Base-by-base conservation (phyloP, 2,329 filamentous ascomycete species). In the Penicillium sp. region DNA sequence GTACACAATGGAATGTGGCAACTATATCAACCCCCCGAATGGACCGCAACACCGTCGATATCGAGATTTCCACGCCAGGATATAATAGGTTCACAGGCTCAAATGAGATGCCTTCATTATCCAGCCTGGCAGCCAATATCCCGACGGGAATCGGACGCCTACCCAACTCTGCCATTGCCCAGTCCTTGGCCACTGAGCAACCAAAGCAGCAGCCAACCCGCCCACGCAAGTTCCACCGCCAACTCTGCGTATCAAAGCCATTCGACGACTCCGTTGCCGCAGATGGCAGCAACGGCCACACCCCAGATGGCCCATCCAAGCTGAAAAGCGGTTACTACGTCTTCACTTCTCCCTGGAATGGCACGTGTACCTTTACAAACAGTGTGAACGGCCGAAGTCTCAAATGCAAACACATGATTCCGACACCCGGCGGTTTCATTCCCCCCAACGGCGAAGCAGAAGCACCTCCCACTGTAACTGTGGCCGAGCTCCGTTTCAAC, bases 401-500 rank as follows among this genome's bases (percentile, higher is more conserved):
- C 15, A 86, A 86, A 71, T 93, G 89, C 74, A 86, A 86, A 55
- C 91, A 96, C 72, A 77, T 84, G n/a, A 79, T 92, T 2, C 81
- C 72, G 5, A 69, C 71, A 33, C 71, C 67, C 21, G 59, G 64
- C 21, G 66, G 71, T 21, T 63, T 69, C 5, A 59, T 64, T 2
- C 54, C 61, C 36, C 47, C 53, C 49, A 52, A 55, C 13, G 56
- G 60, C 15, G 59, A 62, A 47, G 27, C 42, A 48, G 61, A 66
- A n/a, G 44, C 51, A 39, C 66, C 67, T 17, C 67, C 79, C 59
- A 67, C 80, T 66, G 78, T 82, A 59, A 76, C 79, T 1, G 84
- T 96, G 27, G 96, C 91, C 73, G 93, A 97, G 74, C 79, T 97
- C 58, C 86, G 93, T 19, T 97, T 96, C 80, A 96, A 96, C 71